Conservation (phyloP, 2,329 filamentous ascomycete genomes). For the Aspergillus niger region DNA sequence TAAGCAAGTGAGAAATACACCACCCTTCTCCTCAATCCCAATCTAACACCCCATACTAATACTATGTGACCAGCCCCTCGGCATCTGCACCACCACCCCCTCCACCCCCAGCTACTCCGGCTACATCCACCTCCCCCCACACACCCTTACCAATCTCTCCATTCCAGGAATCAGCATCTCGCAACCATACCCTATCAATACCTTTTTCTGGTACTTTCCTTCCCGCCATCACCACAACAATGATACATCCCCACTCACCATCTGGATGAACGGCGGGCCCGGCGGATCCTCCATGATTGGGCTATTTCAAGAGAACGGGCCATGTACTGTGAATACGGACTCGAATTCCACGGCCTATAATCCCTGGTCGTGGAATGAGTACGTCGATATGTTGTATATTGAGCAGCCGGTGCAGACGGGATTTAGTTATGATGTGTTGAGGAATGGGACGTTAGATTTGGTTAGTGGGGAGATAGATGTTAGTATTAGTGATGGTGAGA, state of each 20-base stretch:
- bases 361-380: conserved; percentile 64
- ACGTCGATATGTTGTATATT: conserved; percentile 69
- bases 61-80: conserved; percentile 30
- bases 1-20: conserved; percentile 26
- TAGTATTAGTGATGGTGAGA: conserved; percentile 14
- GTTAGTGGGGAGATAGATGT: too few species aligned
- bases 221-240: conserved; percentile 54
- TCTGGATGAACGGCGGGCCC: conserved; percentile 66
- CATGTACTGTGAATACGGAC: conserved; percentile 56
- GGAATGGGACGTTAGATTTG: conserved; percentile 38
- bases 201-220: conserved; percentile 68
- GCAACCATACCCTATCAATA: conserved; percentile 62
- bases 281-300: conserved; percentile 62
- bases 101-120: conserved; percentile 56
- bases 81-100: conserved; percentile 61
- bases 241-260: conserved; percentile 54
- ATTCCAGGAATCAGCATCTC: conserved; percentile 37
- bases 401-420: conserved; percentile 66
- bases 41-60: too few species aligned
- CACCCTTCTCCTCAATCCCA: too few species aligned
- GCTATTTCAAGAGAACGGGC: conserved; percentile 54
- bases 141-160: conserved; percentile 33
- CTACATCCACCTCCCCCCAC: conserved; percentile 59
- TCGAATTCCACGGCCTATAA: conserved; percentile 56
- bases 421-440: conserved; percentile 55